A percentile compares a stretch with the other conserved stretches of the same genome.
phyloP scores from a whole-genome alignment of 1,284 basidiomycete species.

The Ustilago cynodontis region DNA sequence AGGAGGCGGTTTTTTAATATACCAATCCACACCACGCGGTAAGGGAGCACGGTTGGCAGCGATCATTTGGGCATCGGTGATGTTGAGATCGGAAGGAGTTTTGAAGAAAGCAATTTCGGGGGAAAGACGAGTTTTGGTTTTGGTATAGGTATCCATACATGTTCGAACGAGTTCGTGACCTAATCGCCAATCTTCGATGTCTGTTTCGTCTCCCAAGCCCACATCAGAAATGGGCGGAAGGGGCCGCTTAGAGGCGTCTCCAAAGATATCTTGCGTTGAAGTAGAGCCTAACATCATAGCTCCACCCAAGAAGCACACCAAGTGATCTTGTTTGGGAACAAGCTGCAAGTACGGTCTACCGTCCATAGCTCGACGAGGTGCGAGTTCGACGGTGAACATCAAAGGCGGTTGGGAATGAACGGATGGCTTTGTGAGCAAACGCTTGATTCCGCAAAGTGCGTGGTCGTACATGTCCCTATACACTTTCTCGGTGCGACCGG shows the following conservation, averaged over 20 bases:
- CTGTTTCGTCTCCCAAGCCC: constrained; percentile 74
- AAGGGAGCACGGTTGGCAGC: constrained; percentile 26
- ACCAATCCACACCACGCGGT: constrained; percentile 60
- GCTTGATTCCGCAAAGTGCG: constrained; percentile 84
- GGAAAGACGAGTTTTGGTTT: constrained; percentile 78
- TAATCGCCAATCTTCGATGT: constrained; percentile 81
- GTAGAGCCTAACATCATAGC: constrained; percentile 87
- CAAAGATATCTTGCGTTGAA: constrained; percentile 34
- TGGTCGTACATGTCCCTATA: constrained; percentile 90
- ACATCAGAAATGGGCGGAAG: constrained; percentile 69
- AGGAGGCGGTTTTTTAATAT: constrained; percentile 61
- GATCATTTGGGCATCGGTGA: constrained; percentile 26
- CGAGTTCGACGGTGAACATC: constrained; percentile 85
- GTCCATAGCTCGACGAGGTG: constrained; percentile 16
- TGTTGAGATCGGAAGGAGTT: constrained; percentile 34
- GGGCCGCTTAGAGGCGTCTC: constrained; percentile 18
- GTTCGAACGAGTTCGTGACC: constrained; percentile 86
- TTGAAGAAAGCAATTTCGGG: constrained; percentile 70
- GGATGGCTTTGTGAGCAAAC: constrained; percentile 77
- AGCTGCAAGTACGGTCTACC: constrained; percentile 67
- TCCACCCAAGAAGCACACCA: constrained; percentile 94
- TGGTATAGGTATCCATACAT: constrained; percentile 85
- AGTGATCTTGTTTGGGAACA: constrained; percentile 90
- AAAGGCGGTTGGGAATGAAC: constrained; percentile 71
- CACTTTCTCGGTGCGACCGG: constrained; percentile 77